phyloP scores from a whole-genome alignment of 768 basidiomycete species.

The Hysterangium stoloniferum region DNA sequence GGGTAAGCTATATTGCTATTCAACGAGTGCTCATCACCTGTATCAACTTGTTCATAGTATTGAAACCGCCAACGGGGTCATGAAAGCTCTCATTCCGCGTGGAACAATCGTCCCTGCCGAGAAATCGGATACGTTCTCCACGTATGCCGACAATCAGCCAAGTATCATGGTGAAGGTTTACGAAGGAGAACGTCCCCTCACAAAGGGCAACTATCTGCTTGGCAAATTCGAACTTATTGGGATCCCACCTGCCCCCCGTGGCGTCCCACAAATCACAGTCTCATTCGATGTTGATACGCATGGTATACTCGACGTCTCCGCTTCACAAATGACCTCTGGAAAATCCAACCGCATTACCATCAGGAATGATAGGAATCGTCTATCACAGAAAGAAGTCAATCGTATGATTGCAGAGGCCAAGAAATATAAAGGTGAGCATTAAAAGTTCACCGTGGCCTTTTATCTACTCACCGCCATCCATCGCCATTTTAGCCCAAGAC shows the following conservation, averaged over 20 bases:
- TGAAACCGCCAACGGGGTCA: conserved; percentile 80
- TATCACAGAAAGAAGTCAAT: conserved; percentile 84
- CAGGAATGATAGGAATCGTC: conserved; percentile 85
- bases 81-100: conserved; percentile 43
- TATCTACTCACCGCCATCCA: too few species aligned
- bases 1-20: too few species aligned
- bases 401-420: conserved; percentile 94
- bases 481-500: conserved; percentile 76
- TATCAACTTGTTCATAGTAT: conserved; percentile 50
- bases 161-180: conserved; percentile 34
- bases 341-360: conserved; percentile 89
- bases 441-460: too few species aligned
- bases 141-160: conserved; percentile 30
- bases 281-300: conserved; percentile 44
- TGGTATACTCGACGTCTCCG: conserved; percentile 41
- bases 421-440: conserved; percentile 74
- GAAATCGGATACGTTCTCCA: conserved; percentile 35
- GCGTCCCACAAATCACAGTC: conserved; percentile 44
- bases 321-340: conserved; percentile 30
- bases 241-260: conserved; percentile 41
- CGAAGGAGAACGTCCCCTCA: conserved; percentile 43
- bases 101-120: conserved; percentile 46
- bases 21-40: too few species aligned
- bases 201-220: conserved; percentile 46
- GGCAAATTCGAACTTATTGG: conserved; percentile 43